Evolutionary conservation across 805 yeast species (phyloP).

Genomic region (Peterozyma toletana): DNA sequence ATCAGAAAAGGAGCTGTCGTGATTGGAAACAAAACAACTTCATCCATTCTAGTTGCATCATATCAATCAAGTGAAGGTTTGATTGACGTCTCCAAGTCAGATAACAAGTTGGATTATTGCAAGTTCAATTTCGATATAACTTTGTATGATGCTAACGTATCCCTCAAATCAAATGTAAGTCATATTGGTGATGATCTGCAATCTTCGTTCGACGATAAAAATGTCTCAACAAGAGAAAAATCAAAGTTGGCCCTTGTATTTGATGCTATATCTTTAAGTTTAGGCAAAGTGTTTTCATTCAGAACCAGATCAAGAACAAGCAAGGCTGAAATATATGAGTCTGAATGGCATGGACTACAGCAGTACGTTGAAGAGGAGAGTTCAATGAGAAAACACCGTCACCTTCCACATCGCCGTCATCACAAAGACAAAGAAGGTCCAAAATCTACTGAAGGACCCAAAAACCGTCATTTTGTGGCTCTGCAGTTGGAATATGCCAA

Average conservation of each 20-base stretch:
- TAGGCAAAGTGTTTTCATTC: no score
- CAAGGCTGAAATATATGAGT: no score
- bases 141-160: slow-evolving; percentile 46
- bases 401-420: slow-evolving; percentile 23
- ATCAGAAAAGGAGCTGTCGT: slow-evolving; percentile 66
- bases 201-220: no score
- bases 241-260: no score
- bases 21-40: slow-evolving; percentile 73
- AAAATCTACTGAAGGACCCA: no score
- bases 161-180: slow-evolving; percentile 66
- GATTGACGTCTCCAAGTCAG: slow-evolving; percentile 46
- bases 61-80: slow-evolving; percentile 44
- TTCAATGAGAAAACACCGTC: slow-evolving; percentile 3
- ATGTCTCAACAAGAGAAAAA: no score
- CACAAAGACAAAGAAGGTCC: no score
- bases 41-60: slow-evolving; percentile 61
- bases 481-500: slow-evolving; percentile 71
- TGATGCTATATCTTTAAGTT: no score
- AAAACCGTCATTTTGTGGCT: no score
- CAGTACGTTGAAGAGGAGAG: slow-evolving; percentile 42
- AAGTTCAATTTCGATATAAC: slow-evolving; percentile 36
- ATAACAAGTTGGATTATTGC: slow-evolving; percentile 46
- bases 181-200: slow-evolving; percentile 24
- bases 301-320: no score
- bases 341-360: slow-evolving; percentile 70